phyloP scores from a whole-genome alignment of 805 yeast genomes.

The Saccharomyces eubayanus region DNA sequence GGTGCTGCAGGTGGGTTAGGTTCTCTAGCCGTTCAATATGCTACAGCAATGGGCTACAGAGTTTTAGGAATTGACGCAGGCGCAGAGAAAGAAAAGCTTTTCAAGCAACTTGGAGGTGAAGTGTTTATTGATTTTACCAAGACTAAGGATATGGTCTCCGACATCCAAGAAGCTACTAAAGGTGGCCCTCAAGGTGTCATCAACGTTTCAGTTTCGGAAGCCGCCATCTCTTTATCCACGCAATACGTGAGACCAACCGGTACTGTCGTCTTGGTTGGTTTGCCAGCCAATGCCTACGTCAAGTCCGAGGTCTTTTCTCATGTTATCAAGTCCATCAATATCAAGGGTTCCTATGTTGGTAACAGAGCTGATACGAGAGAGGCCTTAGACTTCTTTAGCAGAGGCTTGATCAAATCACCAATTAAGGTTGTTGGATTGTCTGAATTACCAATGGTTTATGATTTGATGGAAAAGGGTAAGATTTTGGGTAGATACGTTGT shows the following conservation, averaged over 20 bases:
- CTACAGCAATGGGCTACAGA: conserved; percentile 49
- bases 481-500: conserved; percentile 77
- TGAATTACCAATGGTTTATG: conserved; percentile 45
- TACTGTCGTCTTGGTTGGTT: conserved; percentile 61
- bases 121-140: conserved; percentile 46
- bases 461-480: conserved; percentile 48
- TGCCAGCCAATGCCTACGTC: conserved; percentile 69
- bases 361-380: conserved; percentile 77
- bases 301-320: conserved; percentile 59
- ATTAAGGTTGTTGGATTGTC: conserved; percentile 50
- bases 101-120: conserved; percentile 45
- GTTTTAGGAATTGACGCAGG: conserved; percentile 53
- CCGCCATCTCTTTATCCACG: conserved; percentile 50
- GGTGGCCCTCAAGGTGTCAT: conserved; percentile 72
- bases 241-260: conserved; percentile 57
- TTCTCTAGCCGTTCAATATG: conserved; percentile 50
- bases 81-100: conserved; percentile 40
- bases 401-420: conserved; percentile 60
- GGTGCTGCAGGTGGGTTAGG: conserved; percentile 63
- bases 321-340: conserved; percentile 61
- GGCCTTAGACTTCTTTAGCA: conserved; percentile 60
- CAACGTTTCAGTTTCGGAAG: conserved; percentile 60
- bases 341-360: conserved; percentile 80
- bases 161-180: conserved; percentile 43
- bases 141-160: conserved; percentile 43